phyloP scores from a whole-genome alignment of 495 filamentous ascomycete species.

The Penicillium daleae region DNA sequence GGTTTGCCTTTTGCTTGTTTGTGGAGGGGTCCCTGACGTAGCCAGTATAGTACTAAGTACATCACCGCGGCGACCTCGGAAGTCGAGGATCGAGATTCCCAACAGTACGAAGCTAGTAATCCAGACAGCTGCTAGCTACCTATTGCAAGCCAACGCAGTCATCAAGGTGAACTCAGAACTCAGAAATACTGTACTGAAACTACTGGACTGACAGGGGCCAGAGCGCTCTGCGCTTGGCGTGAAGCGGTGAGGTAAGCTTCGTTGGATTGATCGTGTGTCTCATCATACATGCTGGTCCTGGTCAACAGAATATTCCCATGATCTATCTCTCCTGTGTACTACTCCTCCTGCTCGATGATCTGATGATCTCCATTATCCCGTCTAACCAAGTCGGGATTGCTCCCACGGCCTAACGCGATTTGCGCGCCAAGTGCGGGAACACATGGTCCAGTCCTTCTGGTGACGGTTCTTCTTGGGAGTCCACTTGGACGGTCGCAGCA shows the following conservation, averaged over 20 bases:
- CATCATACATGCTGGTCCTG: neutral
- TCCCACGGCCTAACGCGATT: slow-evolving; percentile 21
- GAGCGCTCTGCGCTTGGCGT: slow-evolving; percentile 1
- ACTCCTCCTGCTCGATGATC: neutral
- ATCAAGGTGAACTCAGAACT: neutral
- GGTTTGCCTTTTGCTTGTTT: neutral
- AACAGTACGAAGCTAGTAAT: neutral
- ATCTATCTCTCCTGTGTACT: neutral
- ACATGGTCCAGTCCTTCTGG: slow-evolving; percentile 41
- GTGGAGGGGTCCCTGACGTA: neutral
- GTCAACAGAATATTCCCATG: neutral
- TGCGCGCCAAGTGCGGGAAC: slow-evolving; percentile 47
- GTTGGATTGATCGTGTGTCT: neutral
- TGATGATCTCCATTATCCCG: neutral
- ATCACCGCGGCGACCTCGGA: slow-evolving; percentile 3
- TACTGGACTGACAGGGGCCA: neutral
- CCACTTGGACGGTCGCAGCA: neutral
- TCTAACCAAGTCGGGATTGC: neutral
- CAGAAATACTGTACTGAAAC: too few species aligned
- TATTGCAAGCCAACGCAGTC: neutral
- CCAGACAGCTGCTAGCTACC: too few species aligned
- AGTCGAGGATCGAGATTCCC: neutral
- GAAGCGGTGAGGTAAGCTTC: neutral
- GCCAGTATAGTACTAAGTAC: too few species aligned
- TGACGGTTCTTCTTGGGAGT: neutral